These are phyloP conservation scores for Quillaja saponaria DNA, from an alignment of 306 rosid genomes.

Conservation along the genomic window DNA sequence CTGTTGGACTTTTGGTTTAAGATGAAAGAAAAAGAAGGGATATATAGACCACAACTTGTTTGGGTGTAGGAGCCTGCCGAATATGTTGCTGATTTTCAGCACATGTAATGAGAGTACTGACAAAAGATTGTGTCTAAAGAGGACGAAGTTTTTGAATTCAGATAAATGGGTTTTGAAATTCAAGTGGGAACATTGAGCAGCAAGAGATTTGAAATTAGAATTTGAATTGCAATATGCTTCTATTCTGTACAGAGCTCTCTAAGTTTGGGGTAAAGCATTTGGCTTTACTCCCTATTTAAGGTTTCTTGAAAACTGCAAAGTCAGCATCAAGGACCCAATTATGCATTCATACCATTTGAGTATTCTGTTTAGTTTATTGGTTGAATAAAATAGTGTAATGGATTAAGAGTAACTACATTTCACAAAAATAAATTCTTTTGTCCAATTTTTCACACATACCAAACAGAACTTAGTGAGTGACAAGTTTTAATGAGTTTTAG, in stretches of 20 bases:
- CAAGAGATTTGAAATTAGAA: conserved; percentile 1
- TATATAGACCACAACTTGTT: conserved; percentile 29
- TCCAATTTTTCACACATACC: neutral
- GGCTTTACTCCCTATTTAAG: conserved; percentile 19
- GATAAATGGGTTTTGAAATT: too few relatives aligned
- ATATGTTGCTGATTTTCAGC: too few relatives aligned
- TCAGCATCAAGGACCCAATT: conserved; percentile 34
- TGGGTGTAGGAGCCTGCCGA: too few relatives aligned
- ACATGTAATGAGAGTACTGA: too few relatives aligned
- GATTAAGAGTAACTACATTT: too few relatives aligned
- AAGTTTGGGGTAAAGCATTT: neutral
- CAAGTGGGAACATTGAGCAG: too few relatives aligned
- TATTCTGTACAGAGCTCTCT: neutral
- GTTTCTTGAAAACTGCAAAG: conserved; percentile 20
- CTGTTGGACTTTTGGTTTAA: neutral
- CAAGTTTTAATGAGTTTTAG: neutral
- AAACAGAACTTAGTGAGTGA: neutral
- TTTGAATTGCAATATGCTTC: conserved; percentile 4
- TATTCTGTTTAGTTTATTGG: too few relatives aligned
- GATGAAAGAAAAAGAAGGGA: conserved; percentile 21
- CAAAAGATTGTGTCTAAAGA: too few relatives aligned
- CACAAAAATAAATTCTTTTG: too few relatives aligned
- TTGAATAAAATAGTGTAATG: too few relatives aligned
- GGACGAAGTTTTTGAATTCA: too few relatives aligned
- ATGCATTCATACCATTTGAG: conserved; percentile 17